These are phyloP conservation scores for Salix viminalis DNA, from an alignment of 345 rosid species.

Conservation along the genomic window DNA sequence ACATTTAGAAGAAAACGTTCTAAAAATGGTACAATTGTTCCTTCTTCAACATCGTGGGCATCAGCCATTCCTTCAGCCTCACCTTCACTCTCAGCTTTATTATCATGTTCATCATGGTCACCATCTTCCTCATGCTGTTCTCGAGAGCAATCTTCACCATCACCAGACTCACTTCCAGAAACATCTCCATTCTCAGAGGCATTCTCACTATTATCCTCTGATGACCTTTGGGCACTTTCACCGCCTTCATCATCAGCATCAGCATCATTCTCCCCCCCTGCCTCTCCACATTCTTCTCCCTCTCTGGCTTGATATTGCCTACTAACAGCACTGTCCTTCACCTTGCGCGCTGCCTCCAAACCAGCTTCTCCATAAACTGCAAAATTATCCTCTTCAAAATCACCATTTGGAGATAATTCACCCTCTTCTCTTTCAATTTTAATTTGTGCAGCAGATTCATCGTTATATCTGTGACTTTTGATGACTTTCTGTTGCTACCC, in stretches of 20 bases:
- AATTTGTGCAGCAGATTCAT: slow-evolving; percentile 42
- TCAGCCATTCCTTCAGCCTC: slow-evolving; percentile 85
- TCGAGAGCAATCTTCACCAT: slow-evolving; percentile 71
- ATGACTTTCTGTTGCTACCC: slow-evolving; percentile 41
- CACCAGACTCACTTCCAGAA: slow-evolving; percentile 83
- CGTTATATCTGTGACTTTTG: slow-evolving; percentile 45
- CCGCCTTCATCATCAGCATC: slow-evolving; percentile 83
- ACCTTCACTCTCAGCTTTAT: slow-evolving; percentile 89
- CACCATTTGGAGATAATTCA: slow-evolving; percentile 92
- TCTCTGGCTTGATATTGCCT: slow-evolving; percentile 42
- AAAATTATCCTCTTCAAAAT: slow-evolving; percentile 85
- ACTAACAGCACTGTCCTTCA: slow-evolving; percentile 46
- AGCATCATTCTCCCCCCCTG: slow-evolving; percentile 65
- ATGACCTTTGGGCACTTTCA: slow-evolving; percentile 78
- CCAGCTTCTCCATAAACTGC: slow-evolving; percentile 63
- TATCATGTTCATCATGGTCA: slow-evolving; percentile 57
- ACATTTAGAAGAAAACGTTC: slow-evolving; percentile 58
- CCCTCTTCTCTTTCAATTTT: slow-evolving; percentile 98
- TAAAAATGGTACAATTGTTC: slow-evolving; percentile 53
- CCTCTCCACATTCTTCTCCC: slow-evolving; percentile 51
- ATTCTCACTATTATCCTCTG: slow-evolving; percentile 82
- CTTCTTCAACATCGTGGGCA: slow-evolving; percentile 73
- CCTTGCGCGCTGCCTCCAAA: slow-evolving; percentile 48
- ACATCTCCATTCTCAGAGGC: slow-evolving; percentile 87
- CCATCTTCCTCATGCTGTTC: slow-evolving; percentile 82